Evolutionary conservation across 2,329 filamentous ascomycete genomes (phyloP).

Genomic region (Fusarium sp.): DNA sequence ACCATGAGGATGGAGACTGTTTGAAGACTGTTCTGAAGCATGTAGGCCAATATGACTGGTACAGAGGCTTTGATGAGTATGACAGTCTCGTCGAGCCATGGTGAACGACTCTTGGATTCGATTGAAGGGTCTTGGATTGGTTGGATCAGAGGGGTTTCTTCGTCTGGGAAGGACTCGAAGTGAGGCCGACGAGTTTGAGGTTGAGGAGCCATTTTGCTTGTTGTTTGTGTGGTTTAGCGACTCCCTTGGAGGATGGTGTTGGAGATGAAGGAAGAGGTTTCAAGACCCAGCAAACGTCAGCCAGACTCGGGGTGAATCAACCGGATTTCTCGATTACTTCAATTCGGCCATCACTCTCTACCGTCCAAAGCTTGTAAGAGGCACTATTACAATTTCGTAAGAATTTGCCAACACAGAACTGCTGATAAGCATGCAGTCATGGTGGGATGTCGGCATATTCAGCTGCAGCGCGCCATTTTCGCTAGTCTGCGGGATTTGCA

Average conservation of each 20-base stretch:
- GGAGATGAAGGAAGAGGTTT: background rate
- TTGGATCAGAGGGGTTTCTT: slow-evolving; percentile 33
- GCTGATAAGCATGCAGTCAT: background rate
- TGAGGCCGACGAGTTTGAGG: accelerated
- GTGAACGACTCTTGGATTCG: background rate
- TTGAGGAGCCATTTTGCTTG: background rate
- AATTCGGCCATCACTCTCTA: background rate
- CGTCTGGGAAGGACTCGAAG: slow-evolving; percentile 13
- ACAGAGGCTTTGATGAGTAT: slow-evolving; percentile 74
- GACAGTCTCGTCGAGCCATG: slow-evolving; percentile 40
- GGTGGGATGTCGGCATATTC: background rate
- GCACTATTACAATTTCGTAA: background rate
- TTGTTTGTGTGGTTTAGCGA: background rate
- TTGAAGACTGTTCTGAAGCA: slow-evolving; percentile 85
- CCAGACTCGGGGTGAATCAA: background rate
- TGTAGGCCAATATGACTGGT: slow-evolving; percentile 85
- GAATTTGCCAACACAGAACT: background rate
- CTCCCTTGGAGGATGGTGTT: background rate
- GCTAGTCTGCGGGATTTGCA: background rate
- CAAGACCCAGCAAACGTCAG: background rate
- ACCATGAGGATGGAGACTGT: slow-evolving; percentile 84
- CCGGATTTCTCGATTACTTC: background rate
- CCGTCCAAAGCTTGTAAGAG: background rate
- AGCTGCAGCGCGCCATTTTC: background rate
- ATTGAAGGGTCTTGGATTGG: background rate